Conservation (phyloP, 148 eudicot species). For the Camellia granthamiana region DNA sequence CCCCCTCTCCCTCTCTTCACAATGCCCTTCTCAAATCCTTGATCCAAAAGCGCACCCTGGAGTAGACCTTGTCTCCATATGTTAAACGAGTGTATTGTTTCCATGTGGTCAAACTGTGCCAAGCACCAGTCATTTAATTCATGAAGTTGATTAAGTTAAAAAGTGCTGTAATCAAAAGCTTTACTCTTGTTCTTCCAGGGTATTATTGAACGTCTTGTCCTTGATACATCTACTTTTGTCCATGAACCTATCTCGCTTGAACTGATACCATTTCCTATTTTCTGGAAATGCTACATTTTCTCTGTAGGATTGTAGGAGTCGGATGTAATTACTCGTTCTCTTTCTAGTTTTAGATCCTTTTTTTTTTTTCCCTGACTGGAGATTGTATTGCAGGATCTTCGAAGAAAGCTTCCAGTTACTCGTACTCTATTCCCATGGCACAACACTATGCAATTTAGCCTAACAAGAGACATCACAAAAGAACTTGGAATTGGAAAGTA, state of each 20-base stretch:
- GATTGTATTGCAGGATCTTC: slow-evolving; percentile 53
- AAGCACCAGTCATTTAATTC: too few relatives aligned
- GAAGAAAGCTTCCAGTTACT: slow-evolving; percentile 90
- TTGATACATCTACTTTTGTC: neutral
- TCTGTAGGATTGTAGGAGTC: neutral
- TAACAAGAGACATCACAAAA: slow-evolving; percentile 64
- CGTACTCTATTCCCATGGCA: slow-evolving; percentile 95
- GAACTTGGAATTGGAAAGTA: slow-evolving; percentile 56
- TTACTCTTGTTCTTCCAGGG: neutral
- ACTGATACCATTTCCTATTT: neutral
- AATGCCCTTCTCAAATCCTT: too few relatives aligned
- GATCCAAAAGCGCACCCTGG: too few relatives aligned
- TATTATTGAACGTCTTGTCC: neutral
- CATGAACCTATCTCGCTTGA: neutral
- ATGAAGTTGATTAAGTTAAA: neutral
- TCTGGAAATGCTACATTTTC: neutral
- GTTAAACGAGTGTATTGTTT: neutral
- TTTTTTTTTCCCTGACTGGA: neutral
- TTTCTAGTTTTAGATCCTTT: neutral
- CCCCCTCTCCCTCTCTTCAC: too few relatives aligned
- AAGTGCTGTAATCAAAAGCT: neutral
- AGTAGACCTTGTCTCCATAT: too few relatives aligned
- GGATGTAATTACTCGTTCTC: too few relatives aligned
- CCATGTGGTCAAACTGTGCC: neutral
- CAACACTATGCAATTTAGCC: slow-evolving; percentile 75